phyloP scores from a whole-genome alignment of 2,329 filamentous ascomycete genomes.

The Aspergillus sp. region DNA sequence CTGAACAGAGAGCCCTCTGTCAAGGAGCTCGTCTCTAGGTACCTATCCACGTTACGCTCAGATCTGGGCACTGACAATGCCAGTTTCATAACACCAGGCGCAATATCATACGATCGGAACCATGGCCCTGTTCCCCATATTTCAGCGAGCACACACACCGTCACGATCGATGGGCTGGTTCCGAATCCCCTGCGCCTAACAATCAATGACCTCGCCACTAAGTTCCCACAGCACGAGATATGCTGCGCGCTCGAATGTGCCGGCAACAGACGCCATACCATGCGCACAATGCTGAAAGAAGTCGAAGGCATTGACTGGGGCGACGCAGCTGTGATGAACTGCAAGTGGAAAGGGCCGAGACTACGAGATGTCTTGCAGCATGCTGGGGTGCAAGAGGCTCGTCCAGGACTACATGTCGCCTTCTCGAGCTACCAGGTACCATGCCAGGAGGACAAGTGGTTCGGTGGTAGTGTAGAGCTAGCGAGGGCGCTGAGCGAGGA shows the following conservation, averaged over 20 bases:
- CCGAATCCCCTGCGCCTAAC: conserved; percentile 50
- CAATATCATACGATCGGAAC: conserved; percentile 61
- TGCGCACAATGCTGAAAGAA: conserved; percentile 63
- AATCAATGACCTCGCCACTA: conserved; percentile 50
- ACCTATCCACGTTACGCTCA: background rate
- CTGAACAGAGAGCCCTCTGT: conserved; percentile 39
- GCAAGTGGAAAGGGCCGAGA: conserved; percentile 59
- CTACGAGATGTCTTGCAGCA: conserved; percentile 56
- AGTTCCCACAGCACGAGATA: conserved; percentile 59
- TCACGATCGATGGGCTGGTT: conserved; percentile 58
- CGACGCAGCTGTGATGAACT: conserved; percentile 66
- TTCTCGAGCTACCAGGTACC: conserved; percentile 59
- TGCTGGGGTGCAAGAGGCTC: conserved; percentile 47
- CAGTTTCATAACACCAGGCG: conserved; percentile 59
- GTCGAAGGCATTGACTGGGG: conserved; percentile 65
- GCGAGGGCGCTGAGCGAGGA: conserved; percentile 49
- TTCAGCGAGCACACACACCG: conserved; percentile 43
- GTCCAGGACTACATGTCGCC: conserved; percentile 53
- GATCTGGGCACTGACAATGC: background rate
- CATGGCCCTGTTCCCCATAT: conserved; percentile 60
- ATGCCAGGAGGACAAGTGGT: conserved; percentile 63
- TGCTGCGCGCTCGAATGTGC: conserved; percentile 64
- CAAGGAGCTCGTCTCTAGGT: conserved; percentile 36
- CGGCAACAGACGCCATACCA: conserved; percentile 64
- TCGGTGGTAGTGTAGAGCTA: conserved; percentile 60